phyloP scores from a whole-genome alignment of 2,329 filamentous ascomycete species.

The Diaporthe humulicola region DNA sequence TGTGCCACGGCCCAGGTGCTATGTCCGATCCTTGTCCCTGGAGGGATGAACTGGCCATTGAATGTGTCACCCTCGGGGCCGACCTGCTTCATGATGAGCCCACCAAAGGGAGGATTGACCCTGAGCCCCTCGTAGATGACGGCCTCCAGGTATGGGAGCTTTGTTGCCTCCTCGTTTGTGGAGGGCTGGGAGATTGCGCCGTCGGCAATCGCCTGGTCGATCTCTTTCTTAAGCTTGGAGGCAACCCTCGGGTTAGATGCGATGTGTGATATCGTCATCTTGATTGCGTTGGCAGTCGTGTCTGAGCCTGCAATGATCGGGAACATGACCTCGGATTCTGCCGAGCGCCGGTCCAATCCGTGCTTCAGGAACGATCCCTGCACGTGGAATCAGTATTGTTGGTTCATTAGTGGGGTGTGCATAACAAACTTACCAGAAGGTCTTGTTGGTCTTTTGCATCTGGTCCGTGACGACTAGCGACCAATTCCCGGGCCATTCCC shows the following conservation, averaged over 20 bases:
- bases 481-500: constrained; percentile 37
- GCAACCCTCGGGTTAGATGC: constrained; percentile 35
- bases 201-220: constrained; percentile 34
- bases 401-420: neutral
- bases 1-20: constrained; percentile 41
- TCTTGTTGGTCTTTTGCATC: constrained; percentile 35
- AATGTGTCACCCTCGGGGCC: constrained; percentile 38
- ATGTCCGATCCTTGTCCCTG: constrained; percentile 40
- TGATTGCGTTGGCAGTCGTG: constrained; percentile 42
- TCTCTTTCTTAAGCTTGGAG: constrained; percentile 33
- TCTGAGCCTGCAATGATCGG: constrained; percentile 43
- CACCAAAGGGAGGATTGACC: constrained; percentile 40
- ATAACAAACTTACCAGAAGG: constrained; percentile 23
- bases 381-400: neutral
- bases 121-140: constrained; percentile 44
- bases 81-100: constrained; percentile 39
- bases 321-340: constrained; percentile 40
- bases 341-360: constrained; percentile 30
- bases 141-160: constrained; percentile 43
- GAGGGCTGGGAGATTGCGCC: constrained; percentile 30
- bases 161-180: constrained; percentile 35
- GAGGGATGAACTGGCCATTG: constrained; percentile 40
- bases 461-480: constrained; percentile 18
- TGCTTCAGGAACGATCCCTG: constrained; percentile 36
- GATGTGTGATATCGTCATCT: constrained; percentile 40